Percentiles rank a stretch among this genome's conserved stretches.
Conservation (phyloP, 2,329 filamentous ascomycete genomes). For the Colletotrichum musicola region DNA sequence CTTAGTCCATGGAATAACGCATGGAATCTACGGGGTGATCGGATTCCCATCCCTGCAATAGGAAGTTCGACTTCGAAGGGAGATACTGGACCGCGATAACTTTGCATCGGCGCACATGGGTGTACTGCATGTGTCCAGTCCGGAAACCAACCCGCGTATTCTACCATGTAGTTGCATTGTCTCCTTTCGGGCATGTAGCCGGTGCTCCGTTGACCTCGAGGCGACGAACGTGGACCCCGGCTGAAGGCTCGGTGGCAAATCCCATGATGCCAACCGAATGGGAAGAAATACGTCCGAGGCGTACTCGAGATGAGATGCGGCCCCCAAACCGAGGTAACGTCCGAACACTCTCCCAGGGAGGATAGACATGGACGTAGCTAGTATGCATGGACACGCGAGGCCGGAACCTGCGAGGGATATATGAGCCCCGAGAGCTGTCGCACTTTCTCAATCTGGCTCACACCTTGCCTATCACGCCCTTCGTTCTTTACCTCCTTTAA, state of each 20-base stretch:
- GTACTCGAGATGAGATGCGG: too few relatives aligned
- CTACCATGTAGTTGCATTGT: too few relatives aligned
- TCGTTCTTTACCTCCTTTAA: slow-evolving; percentile 17
- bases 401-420: slow-evolving; percentile 25
- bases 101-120: too few relatives aligned
- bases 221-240: neutral
- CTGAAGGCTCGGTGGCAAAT: too few relatives aligned
- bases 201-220: slow-evolving; percentile 12
- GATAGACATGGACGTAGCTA: neutral
- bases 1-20: neutral
- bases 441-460: slow-evolving; percentile 15
- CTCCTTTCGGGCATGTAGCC: slow-evolving; percentile 26
- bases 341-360: neutral
- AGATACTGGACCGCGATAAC: too few relatives aligned
- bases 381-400: neutral
- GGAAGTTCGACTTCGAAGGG: slow-evolving; percentile 16
- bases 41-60: slow-evolving; percentile 17
- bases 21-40: slow-evolving; percentile 15
- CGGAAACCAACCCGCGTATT: too few relatives aligned
- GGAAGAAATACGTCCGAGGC: too few relatives aligned
- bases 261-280: too few relatives aligned
- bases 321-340: slow-evolving; percentile 14
- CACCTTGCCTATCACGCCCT: slow-evolving; percentile 9
- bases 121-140: too few relatives aligned
- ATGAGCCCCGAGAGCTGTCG: slow-evolving; percentile 19